Evolutionary conservation across 2,329 filamentous ascomycete genomes (phyloP), one percentile per base, ranked within the genome.

Genomic region (Colletotrichum ledebouriae): DNA sequence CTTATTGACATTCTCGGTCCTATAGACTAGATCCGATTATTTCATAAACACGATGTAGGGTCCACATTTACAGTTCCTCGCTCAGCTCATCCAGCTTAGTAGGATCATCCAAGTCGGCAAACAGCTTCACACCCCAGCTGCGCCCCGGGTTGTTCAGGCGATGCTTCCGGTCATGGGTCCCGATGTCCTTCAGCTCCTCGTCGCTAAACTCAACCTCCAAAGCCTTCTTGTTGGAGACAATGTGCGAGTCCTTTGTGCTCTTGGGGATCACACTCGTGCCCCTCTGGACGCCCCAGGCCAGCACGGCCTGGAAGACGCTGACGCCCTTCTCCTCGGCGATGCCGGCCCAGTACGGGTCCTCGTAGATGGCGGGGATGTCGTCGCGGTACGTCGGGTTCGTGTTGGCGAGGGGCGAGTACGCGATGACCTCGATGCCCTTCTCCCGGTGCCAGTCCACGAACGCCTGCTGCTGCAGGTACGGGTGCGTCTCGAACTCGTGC

Each of bases 401-500:
- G 63, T 77, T 78, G 3, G 76, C 77, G 0, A 78, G 71, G 1
- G 78, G 78, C 25, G 76, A 77, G 70, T 78, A 79, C 6, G 78
- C 76, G 1, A 78, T 70, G 1, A 79, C 73, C 39, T 76, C 73
- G 41, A 80, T 78, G 12, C 73, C 73, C n/a, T 76, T 78, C 20
- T 80, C 74, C 7, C 70, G 66, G 63, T 74, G 74, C 55, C 70
- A 75, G 39, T 75, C 72, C 1, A 75, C 74, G 2, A 75, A 75
- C 0, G 61, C 52, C 22, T 75, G 73, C 42, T 75, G 74, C 47
- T 75, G 81, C n/a, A 85, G 85, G 80, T 89, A 89, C 33, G 88
- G 88, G 78, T 90, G 87, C 86, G 81, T 90, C 44, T 68, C 68
- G 59, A 78, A 72, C 59, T 75, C 71, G 68, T 75, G 74, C 1